Percentiles rank a stretch among this genome's conserved stretches.
These are phyloP conservation scores for Apophysomyces ossiformis DNA, from an alignment of 371 early-diverging fungal genomes.

Conservation along the genomic window DNA sequence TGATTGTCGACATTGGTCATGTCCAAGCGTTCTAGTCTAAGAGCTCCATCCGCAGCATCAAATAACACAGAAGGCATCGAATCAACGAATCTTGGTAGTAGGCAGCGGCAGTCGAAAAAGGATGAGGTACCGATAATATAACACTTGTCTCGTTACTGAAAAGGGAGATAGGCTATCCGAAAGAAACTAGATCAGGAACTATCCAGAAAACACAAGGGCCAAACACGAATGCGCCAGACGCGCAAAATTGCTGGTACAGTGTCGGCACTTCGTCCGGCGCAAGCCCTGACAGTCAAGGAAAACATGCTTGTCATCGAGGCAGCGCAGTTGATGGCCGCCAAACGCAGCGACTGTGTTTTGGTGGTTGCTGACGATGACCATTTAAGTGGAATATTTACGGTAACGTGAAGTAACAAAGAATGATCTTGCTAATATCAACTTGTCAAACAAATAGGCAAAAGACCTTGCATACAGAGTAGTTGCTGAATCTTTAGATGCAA, in stretches of 20 bases:
- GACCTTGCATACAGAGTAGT: conserved; percentile 56
- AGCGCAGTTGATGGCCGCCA: conserved; percentile 97
- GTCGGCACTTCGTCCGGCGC: conserved; percentile 83
- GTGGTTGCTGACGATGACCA: conserved; percentile 92
- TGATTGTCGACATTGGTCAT: conserved; percentile 5
- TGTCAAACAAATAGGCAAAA: conserved; percentile 36
- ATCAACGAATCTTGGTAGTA: conserved; percentile 21
- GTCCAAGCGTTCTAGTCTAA: conserved; percentile 10
- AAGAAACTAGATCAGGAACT: conserved; percentile 77
- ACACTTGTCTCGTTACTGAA: conserved; percentile 75
- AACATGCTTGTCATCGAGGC: conserved; percentile 89
- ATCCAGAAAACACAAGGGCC: conserved; percentile 63
- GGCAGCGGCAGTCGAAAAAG: conserved; percentile 49
- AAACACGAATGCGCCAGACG: conserved; percentile 31
- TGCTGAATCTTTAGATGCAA: conserved; percentile 50
- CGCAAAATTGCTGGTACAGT: conserved; percentile 82
- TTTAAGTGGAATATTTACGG: conserved; percentile 93
- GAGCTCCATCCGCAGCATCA: conserved; percentile 7
- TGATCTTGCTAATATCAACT: no score
- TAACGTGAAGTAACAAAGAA: conserved; percentile 13
- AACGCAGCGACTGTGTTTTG: conserved; percentile 92
- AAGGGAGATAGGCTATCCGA: conserved; percentile 48
- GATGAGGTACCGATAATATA: conserved; percentile 75
- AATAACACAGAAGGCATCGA: background rate
- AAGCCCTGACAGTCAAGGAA: conserved; percentile 90